Evolutionary conservation across 2,329 filamentous ascomycete species (phyloP).

Genomic region (Colletotrichum liaoningense): DNA sequence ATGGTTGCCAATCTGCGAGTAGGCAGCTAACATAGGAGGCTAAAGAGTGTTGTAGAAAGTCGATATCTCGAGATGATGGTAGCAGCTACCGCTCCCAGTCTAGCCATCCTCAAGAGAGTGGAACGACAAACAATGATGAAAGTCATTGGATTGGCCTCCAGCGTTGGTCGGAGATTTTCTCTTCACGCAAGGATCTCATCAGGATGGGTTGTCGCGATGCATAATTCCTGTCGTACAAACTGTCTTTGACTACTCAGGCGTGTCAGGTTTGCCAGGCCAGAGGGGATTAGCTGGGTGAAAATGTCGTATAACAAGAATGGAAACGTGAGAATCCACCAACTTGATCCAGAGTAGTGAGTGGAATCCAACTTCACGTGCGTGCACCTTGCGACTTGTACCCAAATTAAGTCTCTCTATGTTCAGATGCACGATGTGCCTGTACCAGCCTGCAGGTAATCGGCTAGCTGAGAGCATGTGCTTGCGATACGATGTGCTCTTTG

Average conservation of each 20-base stretch:
- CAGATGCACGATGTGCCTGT: not conserved
- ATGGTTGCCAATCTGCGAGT: not conserved
- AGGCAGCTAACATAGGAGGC: not conserved
- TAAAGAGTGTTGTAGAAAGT: not conserved
- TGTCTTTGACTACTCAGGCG: not conserved
- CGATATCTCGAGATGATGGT: not conserved
- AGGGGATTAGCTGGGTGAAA: not conserved
- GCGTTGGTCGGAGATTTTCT: not conserved
- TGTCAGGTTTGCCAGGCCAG: too few relatives aligned
- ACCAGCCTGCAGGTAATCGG: not conserved
- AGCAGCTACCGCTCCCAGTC: not conserved
- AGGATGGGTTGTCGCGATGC: too few relatives aligned
- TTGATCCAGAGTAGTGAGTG: not conserved
- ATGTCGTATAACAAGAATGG: not conserved
- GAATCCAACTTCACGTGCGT: not conserved
- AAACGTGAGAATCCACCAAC: not conserved
- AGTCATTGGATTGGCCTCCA: not conserved
- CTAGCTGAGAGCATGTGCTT: conserved; percentile 4
- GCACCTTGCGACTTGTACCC: not conserved
- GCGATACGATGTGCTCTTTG: not conserved
- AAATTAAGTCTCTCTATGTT: not conserved
- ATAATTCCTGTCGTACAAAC: conserved; percentile 1
- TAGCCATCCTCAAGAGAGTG: not conserved
- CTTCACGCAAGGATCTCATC: not conserved
- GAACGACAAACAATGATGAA: not conserved